Base-by-base conservation (phyloP, 345 rosid species). In the Citrus sp. region DNA sequence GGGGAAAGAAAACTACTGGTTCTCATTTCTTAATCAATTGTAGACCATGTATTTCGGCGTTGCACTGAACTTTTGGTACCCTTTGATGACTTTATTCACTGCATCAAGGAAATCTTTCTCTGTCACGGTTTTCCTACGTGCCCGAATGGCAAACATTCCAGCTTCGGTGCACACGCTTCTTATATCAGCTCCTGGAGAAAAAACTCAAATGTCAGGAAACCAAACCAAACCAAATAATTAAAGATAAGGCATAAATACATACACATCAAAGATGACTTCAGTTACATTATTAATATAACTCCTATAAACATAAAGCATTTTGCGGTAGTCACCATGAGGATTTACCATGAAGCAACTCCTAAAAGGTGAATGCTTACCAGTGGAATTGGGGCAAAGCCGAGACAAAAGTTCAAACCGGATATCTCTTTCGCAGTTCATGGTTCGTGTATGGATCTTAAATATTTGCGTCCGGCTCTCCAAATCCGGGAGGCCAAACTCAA, bases 81-180 rank as follows among this genome's bases (percentile, higher is more conserved):
- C 98, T 77, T 95, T 95, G 78, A 95, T 95, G 67, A 95, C 98
- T 79, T 95, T 95, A 89, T 95, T 92, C 70, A 93, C 98, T 19
- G 98, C 98, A 67, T 95, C 98, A 34, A 95, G 87, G 81, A 95
- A 95, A 80, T 93, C 98, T 72, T 95, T 93, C 88, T 95, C 98
- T 0, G 98, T 95, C 70, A 93, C 98, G 0, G 98, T 95, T 86
- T 95, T 95, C 79, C 98, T 85, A 42, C 98, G 83, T 2, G 98
- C 98, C 58, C 98, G 81, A 69, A 95, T 93, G 6, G 98, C 95
- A 73, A 82, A 93, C 98, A 95, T 92, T 22, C 98, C 98, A 4
- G 98, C 98, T 82, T 95, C 98, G 0, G 98, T 95, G 86, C 98
- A 95, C 10, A 95, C 98, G 49, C 97, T 93, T 78, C 98, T 84